These are phyloP conservation scores for Pestalotiopsis sp. DNA, from an alignment of 2,329 filamentous ascomycete species.

Conservation along the genomic window DNA sequence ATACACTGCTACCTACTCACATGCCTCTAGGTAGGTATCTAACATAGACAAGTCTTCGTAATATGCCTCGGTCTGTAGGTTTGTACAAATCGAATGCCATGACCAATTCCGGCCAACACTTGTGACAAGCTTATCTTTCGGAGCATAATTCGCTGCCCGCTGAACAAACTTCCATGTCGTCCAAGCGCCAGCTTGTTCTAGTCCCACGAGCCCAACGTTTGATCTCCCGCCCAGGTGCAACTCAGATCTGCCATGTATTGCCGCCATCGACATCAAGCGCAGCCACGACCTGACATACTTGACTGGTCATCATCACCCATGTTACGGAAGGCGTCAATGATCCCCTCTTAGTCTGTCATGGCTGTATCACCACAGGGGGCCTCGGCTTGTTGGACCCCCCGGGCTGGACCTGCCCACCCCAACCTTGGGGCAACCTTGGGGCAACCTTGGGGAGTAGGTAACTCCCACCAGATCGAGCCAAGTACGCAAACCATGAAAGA, in stretches of 20 bases:
- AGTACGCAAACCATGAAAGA: not conserved
- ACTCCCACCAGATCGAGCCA: not conserved
- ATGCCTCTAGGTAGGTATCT: too few relatives aligned
- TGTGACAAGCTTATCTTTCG: too few relatives aligned
- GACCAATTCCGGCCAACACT: not conserved
- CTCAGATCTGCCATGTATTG: not conserved
- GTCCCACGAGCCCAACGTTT: not conserved
- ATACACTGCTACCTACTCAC: too few relatives aligned
- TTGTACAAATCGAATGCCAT: too few relatives aligned
- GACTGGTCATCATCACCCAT: not conserved
- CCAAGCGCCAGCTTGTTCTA: not conserved
- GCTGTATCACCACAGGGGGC: not conserved
- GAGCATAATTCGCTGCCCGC: not conserved
- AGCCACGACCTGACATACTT: not conserved
- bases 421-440: not conserved
- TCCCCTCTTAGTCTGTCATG: not conserved
- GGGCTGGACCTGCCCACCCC: not conserved
- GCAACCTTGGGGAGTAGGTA: too few relatives aligned
- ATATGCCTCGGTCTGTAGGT: too few relatives aligned
- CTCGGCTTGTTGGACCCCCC: not conserved
- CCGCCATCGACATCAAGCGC: not conserved
- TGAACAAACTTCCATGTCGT: not conserved
- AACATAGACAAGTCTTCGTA: too few relatives aligned
- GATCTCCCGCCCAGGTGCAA: not conserved
- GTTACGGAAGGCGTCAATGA: not conserved